Evolutionary conservation across 179 eudicot genomes (phyloP), one percentile per base, ranked within the genome.

Genomic region (Patellifolia procumbens): DNA sequence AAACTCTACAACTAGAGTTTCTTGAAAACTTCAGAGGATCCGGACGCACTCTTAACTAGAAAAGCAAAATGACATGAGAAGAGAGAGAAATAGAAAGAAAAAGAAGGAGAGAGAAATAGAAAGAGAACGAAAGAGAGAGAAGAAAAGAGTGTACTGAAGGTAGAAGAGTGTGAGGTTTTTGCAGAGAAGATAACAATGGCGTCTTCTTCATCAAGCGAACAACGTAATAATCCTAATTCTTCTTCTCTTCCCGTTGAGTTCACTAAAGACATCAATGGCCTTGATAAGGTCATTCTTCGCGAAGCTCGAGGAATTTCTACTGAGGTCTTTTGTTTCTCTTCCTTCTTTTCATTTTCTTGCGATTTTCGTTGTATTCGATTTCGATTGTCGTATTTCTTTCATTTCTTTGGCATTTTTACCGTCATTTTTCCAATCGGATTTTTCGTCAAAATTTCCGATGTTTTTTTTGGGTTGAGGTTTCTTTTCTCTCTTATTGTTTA

Each of bases 261-360:
- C 79, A 46, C 74, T 48, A 87, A 83, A 79, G 95, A 95, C 80
- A 68, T 81, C 66, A 93, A 92, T 81, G 92, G 95, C 85, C 90
- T 91, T 60, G 90, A 90, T 0, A 92, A 91, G 85, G 74, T 92
- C 74, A 68, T 92, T 67, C 92, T 93, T 70, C 94, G 91, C 4
- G 92, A 87, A 62, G 74, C 76, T 72, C 97, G 95, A 55, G 92
- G 92, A 58, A 76, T 86, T 72, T 86, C 90, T 34, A 89, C 79
- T 53, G 94, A 90, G 94, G 94, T 90, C 79, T 28, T n/a, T n/a
- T n/a, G n/a, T n/a, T n/a, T 55, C 26, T 65, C 69, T 19, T 39
- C 17, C 45, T 56, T 45, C 34, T 15, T 28, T 49, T 70, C n/a
- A 43, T 2, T 22, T 75, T 65, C 34, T 4, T 24, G 26, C 73